Base-by-base conservation (phyloP, 768 basidiomycete species). In the Daedaleopsis nitida region DNA sequence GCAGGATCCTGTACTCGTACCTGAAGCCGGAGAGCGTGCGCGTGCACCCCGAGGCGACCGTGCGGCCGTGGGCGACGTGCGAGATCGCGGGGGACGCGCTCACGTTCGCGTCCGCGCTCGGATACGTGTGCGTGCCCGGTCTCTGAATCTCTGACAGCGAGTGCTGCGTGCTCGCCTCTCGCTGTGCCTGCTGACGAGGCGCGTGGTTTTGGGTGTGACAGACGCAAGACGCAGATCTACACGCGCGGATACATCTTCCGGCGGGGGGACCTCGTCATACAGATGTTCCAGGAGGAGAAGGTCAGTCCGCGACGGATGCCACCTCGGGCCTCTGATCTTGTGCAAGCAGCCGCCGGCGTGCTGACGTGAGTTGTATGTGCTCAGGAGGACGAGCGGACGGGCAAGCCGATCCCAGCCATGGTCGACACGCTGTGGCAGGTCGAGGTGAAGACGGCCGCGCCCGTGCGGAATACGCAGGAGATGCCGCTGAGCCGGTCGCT, bases 231-330 rank as follows among this genome's bases (percentile, higher is more conserved):
- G 10, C 88, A 92, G 74, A 87, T 89, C 43, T 93, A 88, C 77
- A 93, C 92, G 74, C 83, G 84, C 44, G 92, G 92, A 34, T 93
- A 90, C 70, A 75, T 86, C 23, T 94, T 94, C 70, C 79, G 88
- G 32, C 77, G 88, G 58, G 91, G 91, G 1, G 69, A 78, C 17
- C 77, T 94, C 13, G 78, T 89, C 16, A 90, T 94, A 57, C 83
- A 88, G 63, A 90, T 93, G 86, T 91, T 89, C 71, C 91, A 92
- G 73, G 89, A 92, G 73, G 92, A 92, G 74, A 86, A 89, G 76
- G 91, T 87, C 72, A 58, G 73, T 68, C 32, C 48, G 8, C 27
- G 27, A 7, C 27, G 4, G 27, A 32, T 32, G 3, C 43, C 14
- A 8, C 37, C 27, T 19, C 6, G 52, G 49, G 16, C 13, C 50